phyloP scores from a whole-genome alignment of 192 early-diverging fungal genomes.

The Thamnidium elegans region DNA sequence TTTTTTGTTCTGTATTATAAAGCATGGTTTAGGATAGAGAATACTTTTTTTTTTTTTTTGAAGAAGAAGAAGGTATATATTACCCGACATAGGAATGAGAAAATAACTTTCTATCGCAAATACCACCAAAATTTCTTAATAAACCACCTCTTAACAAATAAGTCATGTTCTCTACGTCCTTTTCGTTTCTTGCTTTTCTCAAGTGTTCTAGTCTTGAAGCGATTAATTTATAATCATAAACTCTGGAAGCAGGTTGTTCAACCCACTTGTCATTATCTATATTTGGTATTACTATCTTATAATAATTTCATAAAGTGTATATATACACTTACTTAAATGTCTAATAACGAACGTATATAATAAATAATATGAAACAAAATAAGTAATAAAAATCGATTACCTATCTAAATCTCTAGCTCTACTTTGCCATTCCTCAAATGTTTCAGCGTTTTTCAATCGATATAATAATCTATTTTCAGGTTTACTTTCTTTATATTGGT shows the following conservation, averaged over 20 bases:
- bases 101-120: slow-evolving; percentile 63
- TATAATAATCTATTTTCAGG: slow-evolving; percentile 45
- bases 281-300: background rate
- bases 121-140: slow-evolving; percentile 71
- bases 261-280: slow-evolving; percentile 59
- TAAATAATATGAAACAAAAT: background rate
- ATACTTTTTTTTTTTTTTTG: too few relatives aligned
- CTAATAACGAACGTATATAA: background rate
- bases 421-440: slow-evolving; percentile 50
- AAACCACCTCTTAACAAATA: slow-evolving; percentile 59
- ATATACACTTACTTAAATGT: slow-evolving; percentile 9
- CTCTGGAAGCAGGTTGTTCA: slow-evolving; percentile 43
- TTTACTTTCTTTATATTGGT: slow-evolving; percentile 23
- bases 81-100: slow-evolving; percentile 57
- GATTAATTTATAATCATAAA: slow-evolving; percentile 69
- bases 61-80: background rate
- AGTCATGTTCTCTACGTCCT: slow-evolving; percentile 57
- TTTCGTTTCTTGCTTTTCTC: slow-evolving; percentile 39
- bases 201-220: slow-evolving; percentile 48
- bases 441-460: slow-evolving; percentile 43
- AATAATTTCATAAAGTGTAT: background rate
- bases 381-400: slow-evolving; percentile 16
- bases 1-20: slow-evolving; percentile 55
- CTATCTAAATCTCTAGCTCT: slow-evolving; percentile 51
- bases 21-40: background rate